These are phyloP conservation scores for Selaginella moellendorffii DNA, from an alignment of 75 land plant genomes.

Conservation along the genomic window DNA sequence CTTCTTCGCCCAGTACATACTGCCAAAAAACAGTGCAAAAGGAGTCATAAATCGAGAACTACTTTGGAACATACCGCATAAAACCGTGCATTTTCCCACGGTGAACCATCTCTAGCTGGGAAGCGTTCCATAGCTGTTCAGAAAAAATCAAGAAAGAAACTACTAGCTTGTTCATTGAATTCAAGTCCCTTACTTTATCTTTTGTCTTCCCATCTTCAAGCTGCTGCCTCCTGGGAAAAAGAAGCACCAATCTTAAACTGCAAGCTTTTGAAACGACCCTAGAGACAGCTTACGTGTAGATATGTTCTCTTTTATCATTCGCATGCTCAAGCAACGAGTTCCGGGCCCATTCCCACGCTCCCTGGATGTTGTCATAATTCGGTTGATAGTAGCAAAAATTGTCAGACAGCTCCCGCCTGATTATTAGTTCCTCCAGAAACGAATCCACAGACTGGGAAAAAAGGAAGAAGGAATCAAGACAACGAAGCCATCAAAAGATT, in stretches of 20 bases:
- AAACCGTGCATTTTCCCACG: slow-evolving; percentile 97
- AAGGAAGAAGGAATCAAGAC: background rate
- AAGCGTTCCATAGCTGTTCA: slow-evolving; percentile 92
- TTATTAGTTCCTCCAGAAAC: slow-evolving; percentile 85
- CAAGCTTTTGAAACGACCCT: background rate
- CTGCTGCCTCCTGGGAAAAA: slow-evolving; percentile 74
- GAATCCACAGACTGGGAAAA: slow-evolving; percentile 61
- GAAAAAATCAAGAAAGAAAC: background rate
- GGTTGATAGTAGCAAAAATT: slow-evolving; percentile 91
- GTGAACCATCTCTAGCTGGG: slow-evolving; percentile 92
- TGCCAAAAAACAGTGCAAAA: slow-evolving; percentile 13
- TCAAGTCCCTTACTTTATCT: slow-evolving; percentile 46
- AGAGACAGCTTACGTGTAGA: slow-evolving; percentile 56
- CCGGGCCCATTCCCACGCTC: slow-evolving; percentile 95
- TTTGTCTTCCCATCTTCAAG: slow-evolving; percentile 80
- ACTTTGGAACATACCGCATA: slow-evolving; percentile 44
- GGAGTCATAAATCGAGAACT: background rate
- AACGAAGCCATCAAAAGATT: background rate
- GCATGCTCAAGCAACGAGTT: slow-evolving; percentile 85
- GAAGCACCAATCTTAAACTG: too few species aligned
- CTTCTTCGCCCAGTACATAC: slow-evolving; percentile 99
- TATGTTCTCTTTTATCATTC: slow-evolving; percentile 66
- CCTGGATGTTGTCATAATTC: slow-evolving; percentile 63
- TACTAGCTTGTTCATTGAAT: background rate
- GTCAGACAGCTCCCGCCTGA: slow-evolving; percentile 86